Conservation (phyloP, 2,329 filamentous ascomycete species). For the Penicillium crustosum region DNA sequence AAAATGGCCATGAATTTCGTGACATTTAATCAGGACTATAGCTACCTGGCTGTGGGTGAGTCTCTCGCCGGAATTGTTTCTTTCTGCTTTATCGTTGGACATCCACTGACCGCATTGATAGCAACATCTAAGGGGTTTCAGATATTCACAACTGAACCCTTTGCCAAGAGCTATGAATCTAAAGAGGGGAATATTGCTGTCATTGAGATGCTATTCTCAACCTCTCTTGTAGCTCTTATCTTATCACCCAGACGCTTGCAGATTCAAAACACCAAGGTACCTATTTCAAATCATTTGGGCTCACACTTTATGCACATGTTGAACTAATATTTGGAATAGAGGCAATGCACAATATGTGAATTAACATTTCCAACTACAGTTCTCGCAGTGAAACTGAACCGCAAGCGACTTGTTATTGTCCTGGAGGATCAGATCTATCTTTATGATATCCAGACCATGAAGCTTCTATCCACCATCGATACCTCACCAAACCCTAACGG, state of each 20-base stretch:
- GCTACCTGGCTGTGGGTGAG: constrained; percentile 90
- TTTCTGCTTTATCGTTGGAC: not conserved
- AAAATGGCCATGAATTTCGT: constrained; percentile 91
- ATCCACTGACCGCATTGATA: constrained; percentile 40
- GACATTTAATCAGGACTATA: constrained; percentile 99
- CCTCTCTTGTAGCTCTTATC: constrained; percentile 90
- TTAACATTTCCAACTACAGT: constrained; percentile 98
- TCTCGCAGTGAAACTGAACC: constrained; percentile 87
- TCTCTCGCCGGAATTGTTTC: not conserved
- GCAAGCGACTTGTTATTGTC: constrained; percentile 89
- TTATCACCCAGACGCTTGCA: constrained; percentile 87
- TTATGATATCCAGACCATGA: constrained; percentile 99
- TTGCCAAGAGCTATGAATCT: constrained; percentile 90
- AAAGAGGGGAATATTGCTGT: constrained; percentile 94
- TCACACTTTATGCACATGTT: constrained; percentile 7
- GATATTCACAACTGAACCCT: constrained; percentile 95
- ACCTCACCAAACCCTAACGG: constrained; percentile 88
- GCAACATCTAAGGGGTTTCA: constrained; percentile 92
- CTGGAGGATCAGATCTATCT: constrained; percentile 96
- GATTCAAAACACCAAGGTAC: constrained; percentile 95
- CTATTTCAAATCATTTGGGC: constrained; percentile 36
- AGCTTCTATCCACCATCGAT: constrained; percentile 83
- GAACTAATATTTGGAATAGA: constrained; percentile 39
- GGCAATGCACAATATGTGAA: constrained; percentile 89
- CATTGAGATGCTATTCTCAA: constrained; percentile 98